Percentiles rank a stretch among this genome's conserved stretches.
Evolutionary conservation across 1,284 basidiomycete species (phyloP).

Genomic region (Pseudozyma hubeiensis): DNA sequence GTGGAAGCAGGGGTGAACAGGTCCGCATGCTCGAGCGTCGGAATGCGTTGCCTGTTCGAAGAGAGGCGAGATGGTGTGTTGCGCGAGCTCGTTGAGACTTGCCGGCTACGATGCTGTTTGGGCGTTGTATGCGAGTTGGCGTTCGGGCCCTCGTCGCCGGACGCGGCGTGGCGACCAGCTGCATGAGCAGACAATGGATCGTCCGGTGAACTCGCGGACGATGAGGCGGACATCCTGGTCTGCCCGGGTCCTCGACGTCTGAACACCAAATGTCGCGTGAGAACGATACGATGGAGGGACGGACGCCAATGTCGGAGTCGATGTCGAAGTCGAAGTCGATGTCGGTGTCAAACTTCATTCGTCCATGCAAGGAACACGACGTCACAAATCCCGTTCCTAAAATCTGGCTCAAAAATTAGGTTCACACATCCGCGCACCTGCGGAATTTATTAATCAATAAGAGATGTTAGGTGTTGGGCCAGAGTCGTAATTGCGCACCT

Average conservation of each 20-base stretch:
- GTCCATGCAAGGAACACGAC: too few species aligned
- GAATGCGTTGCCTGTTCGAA: background rate
- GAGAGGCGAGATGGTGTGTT: background rate
- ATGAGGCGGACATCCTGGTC: background rate
- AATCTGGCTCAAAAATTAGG: too few species aligned
- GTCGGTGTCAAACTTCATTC: too few species aligned
- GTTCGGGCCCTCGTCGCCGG: background rate
- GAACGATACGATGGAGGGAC: too few species aligned
- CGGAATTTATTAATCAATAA: too few species aligned
- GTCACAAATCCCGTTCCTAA: too few species aligned
- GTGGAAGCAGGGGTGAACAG: background rate
- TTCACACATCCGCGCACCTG: too few species aligned
- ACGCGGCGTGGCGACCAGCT: background rate
- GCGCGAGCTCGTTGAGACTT: background rate
- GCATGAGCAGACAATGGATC: constrained; percentile 2
- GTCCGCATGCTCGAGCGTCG: background rate
- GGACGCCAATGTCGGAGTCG: too few species aligned
- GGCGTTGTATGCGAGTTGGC: background rate
- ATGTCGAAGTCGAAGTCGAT: too few species aligned
- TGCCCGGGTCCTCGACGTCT: background rate
- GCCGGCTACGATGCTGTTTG: background rate
- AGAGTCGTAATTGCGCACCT: too few species aligned
- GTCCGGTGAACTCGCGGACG: background rate
- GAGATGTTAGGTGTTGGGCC: too few species aligned
- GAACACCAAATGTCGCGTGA: too few species aligned